Conservation (phyloP, 2,329 filamentous ascomycete genomes). For the Taxawa tesnikishii region DNA sequence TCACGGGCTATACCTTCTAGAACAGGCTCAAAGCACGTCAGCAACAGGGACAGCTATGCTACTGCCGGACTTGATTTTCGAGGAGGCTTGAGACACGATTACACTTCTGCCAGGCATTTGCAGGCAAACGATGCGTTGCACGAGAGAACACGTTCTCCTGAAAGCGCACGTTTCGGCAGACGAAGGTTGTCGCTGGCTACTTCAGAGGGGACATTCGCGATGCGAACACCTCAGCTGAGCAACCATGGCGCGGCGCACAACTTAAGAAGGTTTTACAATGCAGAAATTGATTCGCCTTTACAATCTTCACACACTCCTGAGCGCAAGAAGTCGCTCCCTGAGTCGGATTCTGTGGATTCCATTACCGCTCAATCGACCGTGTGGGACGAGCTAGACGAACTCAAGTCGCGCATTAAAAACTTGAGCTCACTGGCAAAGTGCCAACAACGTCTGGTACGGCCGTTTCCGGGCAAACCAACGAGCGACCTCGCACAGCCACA, state of each 20-base stretch:
- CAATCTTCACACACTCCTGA: constrained; percentile 24
- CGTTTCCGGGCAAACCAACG: no score
- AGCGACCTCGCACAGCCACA: constrained; percentile 69
- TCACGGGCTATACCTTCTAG: background rate
- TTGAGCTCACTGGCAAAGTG: constrained; percentile 83
- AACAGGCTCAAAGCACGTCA: background rate
- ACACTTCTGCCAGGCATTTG: no score
- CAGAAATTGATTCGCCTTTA: constrained; percentile 17
- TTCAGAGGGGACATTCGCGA: constrained; percentile 1
- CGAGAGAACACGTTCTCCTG: constrained; percentile 10
- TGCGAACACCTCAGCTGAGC: constrained; percentile 1
- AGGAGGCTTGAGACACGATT: no score
- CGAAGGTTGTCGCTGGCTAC: constrained; percentile 13
- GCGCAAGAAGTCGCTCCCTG: constrained; percentile 36
- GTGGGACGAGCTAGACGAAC: constrained; percentile 93
- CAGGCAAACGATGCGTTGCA: background rate
- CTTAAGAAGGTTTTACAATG: constrained; percentile 20
- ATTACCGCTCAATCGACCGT: constrained; percentile 85
- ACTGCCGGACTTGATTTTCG: background rate
- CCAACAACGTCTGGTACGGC: no score
- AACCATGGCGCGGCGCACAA: constrained; percentile 13
- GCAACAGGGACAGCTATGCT: background rate
- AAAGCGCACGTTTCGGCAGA: constrained; percentile 12
- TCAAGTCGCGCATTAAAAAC: constrained; percentile 85
- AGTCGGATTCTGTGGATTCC: constrained; percentile 70